Evolutionary conservation across 2,329 filamentous ascomycete genomes (phyloP).

Genomic region (Paecilomyces dactylethromorphus): DNA sequence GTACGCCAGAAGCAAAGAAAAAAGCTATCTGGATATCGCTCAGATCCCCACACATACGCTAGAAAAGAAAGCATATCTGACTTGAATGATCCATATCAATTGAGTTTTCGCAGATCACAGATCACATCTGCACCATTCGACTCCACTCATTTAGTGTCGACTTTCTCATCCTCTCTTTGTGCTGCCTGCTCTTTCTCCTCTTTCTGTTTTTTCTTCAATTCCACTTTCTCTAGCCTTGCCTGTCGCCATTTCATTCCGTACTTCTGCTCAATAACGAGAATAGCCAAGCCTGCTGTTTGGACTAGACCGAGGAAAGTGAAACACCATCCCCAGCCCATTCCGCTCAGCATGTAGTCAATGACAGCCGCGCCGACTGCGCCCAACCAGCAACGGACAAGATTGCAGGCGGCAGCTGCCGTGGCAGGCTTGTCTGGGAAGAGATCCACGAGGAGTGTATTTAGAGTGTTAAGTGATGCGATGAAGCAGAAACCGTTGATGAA

Average conservation of each 20-base stretch:
- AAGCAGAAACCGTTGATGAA: constrained; percentile 27
- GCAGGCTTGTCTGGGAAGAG: constrained; percentile 26
- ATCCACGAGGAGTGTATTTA: constrained; percentile 41
- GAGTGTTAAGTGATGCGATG: constrained; percentile 29
- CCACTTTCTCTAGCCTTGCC: constrained; percentile 8
- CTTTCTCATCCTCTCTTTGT: neutral
- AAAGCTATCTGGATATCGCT: too few relatives aligned
- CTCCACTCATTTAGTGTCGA: too few relatives aligned
- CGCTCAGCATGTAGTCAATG: constrained; percentile 26
- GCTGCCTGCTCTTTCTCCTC: neutral
- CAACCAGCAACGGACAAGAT: constrained; percentile 28
- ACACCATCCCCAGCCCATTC: constrained; percentile 31
- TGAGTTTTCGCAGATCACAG: too few relatives aligned
- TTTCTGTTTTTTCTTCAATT: neutral
- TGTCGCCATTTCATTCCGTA: constrained; percentile 20
- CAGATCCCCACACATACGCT: too few relatives aligned
- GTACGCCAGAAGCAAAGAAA: too few relatives aligned
- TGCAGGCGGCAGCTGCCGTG: constrained; percentile 30
- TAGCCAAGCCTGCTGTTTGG: constrained; percentile 26
- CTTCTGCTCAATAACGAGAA: constrained; percentile 19
- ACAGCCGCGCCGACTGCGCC: constrained; percentile 28
- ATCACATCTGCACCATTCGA: too few relatives aligned
- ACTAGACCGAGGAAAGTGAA: constrained; percentile 30
- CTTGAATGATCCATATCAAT: too few relatives aligned
- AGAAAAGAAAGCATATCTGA: too few relatives aligned